These are phyloP conservation scores for Cryptosporidium viatorum DNA, from an alignment of 169 alveolate species.

Conservation along the genomic window DNA sequence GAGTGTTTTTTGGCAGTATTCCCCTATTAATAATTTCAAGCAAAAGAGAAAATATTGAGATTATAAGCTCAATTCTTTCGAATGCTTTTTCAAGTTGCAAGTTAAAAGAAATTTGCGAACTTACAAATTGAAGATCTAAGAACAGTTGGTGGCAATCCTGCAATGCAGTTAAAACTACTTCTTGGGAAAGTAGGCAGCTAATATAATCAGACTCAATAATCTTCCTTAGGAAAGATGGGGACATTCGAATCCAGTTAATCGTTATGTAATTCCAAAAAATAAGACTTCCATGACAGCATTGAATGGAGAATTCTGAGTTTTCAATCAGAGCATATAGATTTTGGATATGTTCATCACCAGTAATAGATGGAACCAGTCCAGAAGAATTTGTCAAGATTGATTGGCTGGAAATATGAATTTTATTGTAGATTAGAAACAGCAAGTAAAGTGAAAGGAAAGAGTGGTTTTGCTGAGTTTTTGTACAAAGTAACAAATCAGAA, in stretches of 20 bases:
- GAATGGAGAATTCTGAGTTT: constrained; percentile 2
- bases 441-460: constrained; percentile 46
- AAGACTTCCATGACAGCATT: constrained; percentile 34
- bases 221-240: constrained; percentile 42
- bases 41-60: constrained; percentile 48
- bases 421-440: constrained; percentile 35
- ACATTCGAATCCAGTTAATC: constrained; percentile 47
- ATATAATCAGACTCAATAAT: constrained; percentile 59
- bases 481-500: constrained; percentile 14
- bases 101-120: constrained; percentile 5
- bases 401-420: constrained; percentile 9
- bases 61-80: constrained; percentile 21
- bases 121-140: constrained; percentile 8
- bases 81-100: constrained; percentile 11
- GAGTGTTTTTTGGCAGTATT: constrained; percentile 33
- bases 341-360: constrained; percentile 60
- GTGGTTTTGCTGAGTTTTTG: constrained; percentile 14
- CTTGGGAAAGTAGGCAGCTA: constrained; percentile 20
- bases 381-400: not conserved
- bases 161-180: not conserved
- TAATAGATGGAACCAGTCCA: constrained; percentile 36
- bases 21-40: constrained; percentile 48
- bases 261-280: constrained; percentile 65
- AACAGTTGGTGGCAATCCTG: constrained; percentile 26
- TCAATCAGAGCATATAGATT: constrained; percentile 16